Evolutionary conservation across 75 land plant genomes (phyloP).

Genomic region (Sequoiadendron giganteum): DNA sequence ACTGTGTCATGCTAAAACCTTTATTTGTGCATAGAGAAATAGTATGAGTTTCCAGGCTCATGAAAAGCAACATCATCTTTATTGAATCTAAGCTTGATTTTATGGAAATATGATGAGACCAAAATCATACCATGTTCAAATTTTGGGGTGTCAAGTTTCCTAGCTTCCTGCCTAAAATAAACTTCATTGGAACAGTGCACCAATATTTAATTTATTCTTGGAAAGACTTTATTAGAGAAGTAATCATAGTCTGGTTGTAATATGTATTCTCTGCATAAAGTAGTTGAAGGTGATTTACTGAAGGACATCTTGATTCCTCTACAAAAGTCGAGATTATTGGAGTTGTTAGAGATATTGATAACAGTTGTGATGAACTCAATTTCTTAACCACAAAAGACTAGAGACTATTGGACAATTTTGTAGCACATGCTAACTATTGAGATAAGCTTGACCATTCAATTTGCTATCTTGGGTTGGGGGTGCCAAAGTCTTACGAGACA

Average conservation of each 20-base stretch:
- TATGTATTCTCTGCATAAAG: not conserved
- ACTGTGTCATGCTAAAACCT: not conserved
- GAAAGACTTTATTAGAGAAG: not conserved
- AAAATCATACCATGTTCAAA: not conserved
- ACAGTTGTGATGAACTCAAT: not conserved
- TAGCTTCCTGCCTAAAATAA: not conserved
- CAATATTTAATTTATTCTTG: not conserved
- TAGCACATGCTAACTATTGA: not conserved
- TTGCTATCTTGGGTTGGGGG: not conserved
- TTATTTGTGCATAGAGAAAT: not conserved
- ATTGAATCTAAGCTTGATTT: not conserved
- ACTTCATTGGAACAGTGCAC: not conserved
- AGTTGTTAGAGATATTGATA: not conserved
- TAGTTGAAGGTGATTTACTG: not conserved
- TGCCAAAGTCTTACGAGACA: conserved; percentile 4
- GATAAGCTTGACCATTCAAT: not conserved
- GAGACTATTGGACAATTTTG: not conserved
- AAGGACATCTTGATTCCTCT: not conserved
- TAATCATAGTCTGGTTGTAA: not conserved
- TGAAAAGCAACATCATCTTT: not conserved
- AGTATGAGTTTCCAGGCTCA: not conserved
- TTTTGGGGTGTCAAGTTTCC: not conserved
- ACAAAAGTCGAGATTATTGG: not conserved
- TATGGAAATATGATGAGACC: not conserved
- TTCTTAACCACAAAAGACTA: not conserved